Percentiles rank a stretch among this genome's conserved stretches.
Conservation (phyloP, 2,329 filamentous ascomycete genomes). For the Rhynchosporium graminicola region DNA sequence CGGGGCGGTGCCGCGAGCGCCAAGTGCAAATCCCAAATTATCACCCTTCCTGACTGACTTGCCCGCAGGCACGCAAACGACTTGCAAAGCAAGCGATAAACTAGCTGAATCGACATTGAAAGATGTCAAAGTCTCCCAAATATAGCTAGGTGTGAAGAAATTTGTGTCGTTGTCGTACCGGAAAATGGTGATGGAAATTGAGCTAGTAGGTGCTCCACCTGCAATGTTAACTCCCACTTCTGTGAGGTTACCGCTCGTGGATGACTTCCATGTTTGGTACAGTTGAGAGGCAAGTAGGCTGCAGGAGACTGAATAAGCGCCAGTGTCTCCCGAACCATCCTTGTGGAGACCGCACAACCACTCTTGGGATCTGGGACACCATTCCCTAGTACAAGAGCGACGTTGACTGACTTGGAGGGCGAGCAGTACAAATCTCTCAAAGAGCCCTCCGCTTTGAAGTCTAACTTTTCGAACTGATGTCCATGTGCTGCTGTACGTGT, state of each 20-base stretch:
- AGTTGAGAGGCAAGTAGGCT: constrained; percentile 28
- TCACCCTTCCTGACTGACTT: constrained; percentile 25
- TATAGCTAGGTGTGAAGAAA: constrained; percentile 31
- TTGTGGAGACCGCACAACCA: constrained; percentile 21
- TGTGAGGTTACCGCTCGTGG: constrained; percentile 25
- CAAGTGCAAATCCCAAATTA: constrained; percentile 29
- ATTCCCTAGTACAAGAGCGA: constrained; percentile 19
- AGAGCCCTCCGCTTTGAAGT: constrained; percentile 28
- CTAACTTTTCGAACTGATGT: constrained; percentile 27
- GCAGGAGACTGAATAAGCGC: constrained; percentile 21
- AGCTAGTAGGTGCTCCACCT: constrained; percentile 20
- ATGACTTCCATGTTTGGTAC: constrained; percentile 31
- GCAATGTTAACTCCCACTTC: constrained; percentile 31
- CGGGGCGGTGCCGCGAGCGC: constrained; percentile 24
- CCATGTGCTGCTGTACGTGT: constrained; percentile 29
- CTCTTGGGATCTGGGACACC: constrained; percentile 2
- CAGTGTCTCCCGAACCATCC: constrained; percentile 25
- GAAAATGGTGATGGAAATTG: constrained; percentile 28
- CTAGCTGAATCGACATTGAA: constrained; percentile 12
- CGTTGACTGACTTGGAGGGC: constrained; percentile 18
- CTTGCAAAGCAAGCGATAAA: constrained; percentile 20
- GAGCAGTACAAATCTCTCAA: constrained; percentile 27
- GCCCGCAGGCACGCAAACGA: constrained; percentile 19
- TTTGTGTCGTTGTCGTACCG: constrained; percentile 29
- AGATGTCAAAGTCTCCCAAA: constrained; percentile 31